Percentiles rank a stretch among this genome's conserved stretches.
These are phyloP conservation scores for Actinomortierella ambigua DNA, from an alignment of 371 early-diverging fungal species.

Conservation along the genomic window DNA sequence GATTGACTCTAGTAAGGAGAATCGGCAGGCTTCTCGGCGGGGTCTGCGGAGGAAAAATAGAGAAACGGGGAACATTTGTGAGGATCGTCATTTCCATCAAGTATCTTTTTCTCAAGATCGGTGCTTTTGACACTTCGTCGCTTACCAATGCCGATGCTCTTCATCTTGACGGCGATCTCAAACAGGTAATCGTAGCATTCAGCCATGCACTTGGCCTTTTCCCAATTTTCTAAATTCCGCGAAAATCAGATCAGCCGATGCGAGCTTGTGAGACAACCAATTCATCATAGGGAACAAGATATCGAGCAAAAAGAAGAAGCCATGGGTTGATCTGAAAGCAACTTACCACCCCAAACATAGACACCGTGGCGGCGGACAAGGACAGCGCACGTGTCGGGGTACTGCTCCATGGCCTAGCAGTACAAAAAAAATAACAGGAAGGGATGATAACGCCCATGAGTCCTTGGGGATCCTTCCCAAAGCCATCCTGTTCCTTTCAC, in stretches of 20 bases:
- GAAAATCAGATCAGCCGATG: neutral
- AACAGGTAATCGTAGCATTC: constrained; percentile 98
- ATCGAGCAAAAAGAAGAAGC: neutral
- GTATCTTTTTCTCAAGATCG: constrained; percentile 3
- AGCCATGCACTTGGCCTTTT: constrained; percentile 97
- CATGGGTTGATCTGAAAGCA: neutral
- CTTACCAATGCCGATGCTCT: constrained; percentile 63
- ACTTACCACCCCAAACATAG: constrained; percentile 89
- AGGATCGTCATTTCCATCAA: no score
- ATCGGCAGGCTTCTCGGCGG: constrained; percentile 35
- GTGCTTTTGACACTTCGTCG: no score
- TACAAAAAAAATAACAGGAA: neutral
- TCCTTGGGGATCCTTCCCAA: neutral
- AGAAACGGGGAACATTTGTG: neutral
- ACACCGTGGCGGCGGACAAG: constrained; percentile 92
- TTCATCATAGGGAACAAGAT: neutral
- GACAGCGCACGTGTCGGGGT: constrained; percentile 95
- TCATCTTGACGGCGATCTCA: constrained; percentile 95
- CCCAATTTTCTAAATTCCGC: constrained; percentile 77
- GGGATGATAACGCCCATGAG: neutral
- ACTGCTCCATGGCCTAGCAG: constrained; percentile 79
- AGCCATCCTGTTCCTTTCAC: neutral
- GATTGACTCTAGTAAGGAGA: constrained; percentile 20
- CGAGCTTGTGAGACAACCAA: neutral
- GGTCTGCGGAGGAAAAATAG: constrained; percentile 9